Evolutionary conservation across 768 basidiomycete species (phyloP).

Genomic region (Tricholoma matsutake): DNA sequence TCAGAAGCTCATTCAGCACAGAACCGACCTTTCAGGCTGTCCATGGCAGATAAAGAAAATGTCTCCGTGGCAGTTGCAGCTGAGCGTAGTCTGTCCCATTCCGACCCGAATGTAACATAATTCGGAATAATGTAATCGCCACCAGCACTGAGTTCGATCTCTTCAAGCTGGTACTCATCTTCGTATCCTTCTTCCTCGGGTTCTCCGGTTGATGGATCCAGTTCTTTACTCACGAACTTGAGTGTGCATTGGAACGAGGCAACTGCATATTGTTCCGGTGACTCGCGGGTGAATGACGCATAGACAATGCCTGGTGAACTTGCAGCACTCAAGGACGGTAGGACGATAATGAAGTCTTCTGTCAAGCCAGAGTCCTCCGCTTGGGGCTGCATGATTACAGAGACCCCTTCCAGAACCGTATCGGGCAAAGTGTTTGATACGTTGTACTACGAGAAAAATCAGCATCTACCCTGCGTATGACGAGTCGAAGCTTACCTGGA

Average conservation of each 20-base stretch:
- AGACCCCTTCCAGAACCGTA: slow-evolving; percentile 91
- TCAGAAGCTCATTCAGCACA: background rate
- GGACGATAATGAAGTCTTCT: slow-evolving; percentile 93
- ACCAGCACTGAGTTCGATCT: slow-evolving; percentile 88
- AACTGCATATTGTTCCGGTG: slow-evolving; percentile 71
- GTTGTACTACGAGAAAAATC: slow-evolving; percentile 67
- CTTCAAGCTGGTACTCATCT: slow-evolving; percentile 97
- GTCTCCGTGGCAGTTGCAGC: slow-evolving; percentile 86
- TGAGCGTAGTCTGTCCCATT: slow-evolving; percentile 90
- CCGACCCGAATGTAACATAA: slow-evolving; percentile 86
- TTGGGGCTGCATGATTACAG: slow-evolving; percentile 87
- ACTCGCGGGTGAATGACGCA: slow-evolving; percentile 87
- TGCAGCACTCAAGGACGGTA: slow-evolving; percentile 63
- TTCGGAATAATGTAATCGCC: slow-evolving; percentile 96
- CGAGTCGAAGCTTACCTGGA: slow-evolving; percentile 65
- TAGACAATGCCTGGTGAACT: slow-evolving; percentile 86
- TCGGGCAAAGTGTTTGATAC: slow-evolving; percentile 95
- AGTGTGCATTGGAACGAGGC: slow-evolving; percentile 89
- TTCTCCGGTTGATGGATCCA: slow-evolving; percentile 91
- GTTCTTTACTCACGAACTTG: slow-evolving; percentile 95
- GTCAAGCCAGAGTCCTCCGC: slow-evolving; percentile 69
- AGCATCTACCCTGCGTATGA: background rate
- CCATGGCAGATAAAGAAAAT: slow-evolving; percentile 88
- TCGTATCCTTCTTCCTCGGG: slow-evolving; percentile 99
- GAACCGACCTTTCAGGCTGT: slow-evolving; percentile 85